Conservation (phyloP, 1,284 basidiomycete species). For the Athelia sp. region DNA sequence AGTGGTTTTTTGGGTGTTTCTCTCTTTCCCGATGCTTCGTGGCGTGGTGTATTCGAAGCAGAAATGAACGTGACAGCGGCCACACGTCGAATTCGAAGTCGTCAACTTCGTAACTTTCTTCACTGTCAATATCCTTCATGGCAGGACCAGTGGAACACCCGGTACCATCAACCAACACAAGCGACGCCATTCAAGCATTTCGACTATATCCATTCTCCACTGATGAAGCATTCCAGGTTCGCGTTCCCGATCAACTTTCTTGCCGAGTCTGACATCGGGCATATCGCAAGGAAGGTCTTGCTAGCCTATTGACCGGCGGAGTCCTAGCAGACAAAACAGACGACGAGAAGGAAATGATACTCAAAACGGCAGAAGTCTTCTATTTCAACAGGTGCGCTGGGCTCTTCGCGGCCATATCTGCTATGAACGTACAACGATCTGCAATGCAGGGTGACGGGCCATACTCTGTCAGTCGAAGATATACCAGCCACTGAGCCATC, state of each 20-base stretch:
- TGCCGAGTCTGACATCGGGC: slow-evolving; percentile 2
- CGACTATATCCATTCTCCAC: slow-evolving; percentile 42
- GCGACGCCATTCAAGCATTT: slow-evolving; percentile 20
- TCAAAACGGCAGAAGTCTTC: slow-evolving; percentile 55
- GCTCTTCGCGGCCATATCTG: slow-evolving; percentile 1
- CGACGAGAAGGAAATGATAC: slow-evolving; percentile 38
- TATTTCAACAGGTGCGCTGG: slow-evolving; percentile 63
- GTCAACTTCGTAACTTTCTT: no score
- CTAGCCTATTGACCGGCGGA: slow-evolving; percentile 43
- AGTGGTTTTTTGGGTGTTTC: no score
- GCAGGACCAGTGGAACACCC: no score
- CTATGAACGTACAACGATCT: slow-evolving; percentile 5
- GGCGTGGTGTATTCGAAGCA: no score
- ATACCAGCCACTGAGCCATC: slow-evolving; percentile 25
- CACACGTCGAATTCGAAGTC: no score
- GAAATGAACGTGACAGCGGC: no score
- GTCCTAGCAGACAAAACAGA: slow-evolving; percentile 31
- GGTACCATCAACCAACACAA: no score
- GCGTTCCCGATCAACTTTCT: slow-evolving; percentile 7
- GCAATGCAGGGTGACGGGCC: slow-evolving; percentile 32
- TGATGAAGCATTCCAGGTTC: slow-evolving; percentile 59
- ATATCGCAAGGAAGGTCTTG: slow-evolving; percentile 55
- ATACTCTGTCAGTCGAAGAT: slow-evolving; percentile 33
- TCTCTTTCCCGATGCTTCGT: no score
- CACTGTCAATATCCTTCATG: no score